phyloP scores from a whole-genome alignment of 2,329 filamentous ascomycete species.

The Pyrenophora tritici-repentis region DNA sequence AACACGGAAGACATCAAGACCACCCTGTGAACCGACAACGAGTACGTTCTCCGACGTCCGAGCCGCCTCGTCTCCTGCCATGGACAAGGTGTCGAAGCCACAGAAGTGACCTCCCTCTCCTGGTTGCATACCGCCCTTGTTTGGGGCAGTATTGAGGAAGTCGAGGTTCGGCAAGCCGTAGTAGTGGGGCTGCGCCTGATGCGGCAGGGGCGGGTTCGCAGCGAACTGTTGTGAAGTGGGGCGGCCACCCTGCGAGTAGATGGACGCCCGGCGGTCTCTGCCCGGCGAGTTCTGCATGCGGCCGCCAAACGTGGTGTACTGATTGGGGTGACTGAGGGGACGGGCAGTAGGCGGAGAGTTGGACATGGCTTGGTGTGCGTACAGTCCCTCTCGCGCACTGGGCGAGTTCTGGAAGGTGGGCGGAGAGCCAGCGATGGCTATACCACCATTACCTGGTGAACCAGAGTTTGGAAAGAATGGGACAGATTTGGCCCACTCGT shows the following conservation, averaged over 20 bases:
- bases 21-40: conserved; percentile 79
- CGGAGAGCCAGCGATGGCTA: conserved; percentile 54
- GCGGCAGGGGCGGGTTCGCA: conserved; percentile 69
- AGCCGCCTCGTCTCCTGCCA: conserved; percentile 52
- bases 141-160: conserved; percentile 55
- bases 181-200: conserved; percentile 77
- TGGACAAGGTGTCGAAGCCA: conserved; percentile 73
- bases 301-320: conserved; percentile 51
- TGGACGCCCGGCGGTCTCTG: conserved; percentile 55
- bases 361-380: conserved; percentile 48
- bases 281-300: conserved; percentile 40
- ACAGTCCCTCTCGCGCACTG: conserved; percentile 36
- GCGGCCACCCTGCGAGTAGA: conserved; percentile 55
- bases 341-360: conserved; percentile 44
- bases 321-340: conserved; percentile 55
- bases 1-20: conserved; percentile 75
- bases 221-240: conserved; percentile 52
- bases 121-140: conserved; percentile 61
- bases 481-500: conserved; percentile 55
- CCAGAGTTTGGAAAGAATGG: conserved; percentile 50
- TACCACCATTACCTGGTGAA: conserved; percentile 46
- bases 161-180: conserved; percentile 77
- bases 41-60: conserved; percentile 65
- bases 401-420: conserved; percentile 46
- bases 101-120: conserved; percentile 77